Conservation (phyloP, 2,329 filamentous ascomycete species). For the Eutypella sp. region DNA sequence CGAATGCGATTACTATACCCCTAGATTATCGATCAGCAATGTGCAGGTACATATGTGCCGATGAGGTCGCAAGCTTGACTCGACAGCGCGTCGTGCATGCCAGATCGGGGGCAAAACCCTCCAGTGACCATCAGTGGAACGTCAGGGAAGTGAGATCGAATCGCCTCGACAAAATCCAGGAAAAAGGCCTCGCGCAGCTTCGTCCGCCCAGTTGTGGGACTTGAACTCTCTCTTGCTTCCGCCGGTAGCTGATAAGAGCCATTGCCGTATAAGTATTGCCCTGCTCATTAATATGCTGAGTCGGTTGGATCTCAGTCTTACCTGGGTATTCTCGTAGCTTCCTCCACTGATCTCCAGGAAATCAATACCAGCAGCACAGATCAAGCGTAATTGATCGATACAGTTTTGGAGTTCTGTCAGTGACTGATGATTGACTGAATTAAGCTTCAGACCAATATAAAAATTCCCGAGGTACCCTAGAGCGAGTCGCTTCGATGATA, state of each 20-base stretch:
- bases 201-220: too few species aligned
- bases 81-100: not conserved
- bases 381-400: slow-evolving; percentile 47
- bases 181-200: slow-evolving; percentile 67
- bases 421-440: not conserved
- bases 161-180: slow-evolving; percentile 52
- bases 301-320: slow-evolving; percentile 29
- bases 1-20: too few species aligned
- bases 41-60: too few species aligned
- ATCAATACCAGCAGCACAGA: slow-evolving; percentile 44
- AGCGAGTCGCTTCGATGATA: not conserved
- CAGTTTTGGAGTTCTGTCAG: slow-evolving; percentile 19
- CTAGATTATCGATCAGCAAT: too few species aligned
- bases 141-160: slow-evolving; percentile 28
- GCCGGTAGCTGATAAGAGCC: too few species aligned
- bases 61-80: too few species aligned
- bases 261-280: slow-evolving; percentile 31
- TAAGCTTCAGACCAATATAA: not conserved
- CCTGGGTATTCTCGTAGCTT: slow-evolving; percentile 46
- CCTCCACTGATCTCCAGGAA: slow-evolving; percentile 65
- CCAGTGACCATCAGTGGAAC: slow-evolving; percentile 46
- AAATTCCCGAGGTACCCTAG: not conserved
- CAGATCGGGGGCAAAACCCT: slow-evolving; percentile 46
- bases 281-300: too few species aligned
- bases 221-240: too few species aligned